Conservation (phyloP, 345 rosid genomes). For the Nephelium lappaceum region DNA sequence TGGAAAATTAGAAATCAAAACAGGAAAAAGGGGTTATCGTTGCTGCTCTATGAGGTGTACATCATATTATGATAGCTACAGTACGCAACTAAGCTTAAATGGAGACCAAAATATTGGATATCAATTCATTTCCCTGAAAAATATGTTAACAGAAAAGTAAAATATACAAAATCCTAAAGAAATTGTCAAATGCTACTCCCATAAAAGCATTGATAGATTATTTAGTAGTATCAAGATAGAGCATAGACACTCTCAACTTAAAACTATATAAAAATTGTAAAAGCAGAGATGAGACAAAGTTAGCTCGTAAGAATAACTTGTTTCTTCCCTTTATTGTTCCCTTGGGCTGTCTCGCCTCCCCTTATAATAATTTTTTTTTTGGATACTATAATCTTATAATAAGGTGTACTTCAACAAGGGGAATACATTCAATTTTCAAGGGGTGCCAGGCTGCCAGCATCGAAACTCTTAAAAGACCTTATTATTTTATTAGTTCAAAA, state of each 20-base stretch:
- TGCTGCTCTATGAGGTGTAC: neutral
- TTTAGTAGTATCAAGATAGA: neutral
- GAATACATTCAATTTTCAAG: too few relatives aligned
- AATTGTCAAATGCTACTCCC: neutral
- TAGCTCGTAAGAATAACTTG: constrained; percentile 24
- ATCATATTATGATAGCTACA: neutral
- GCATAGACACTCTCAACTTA: neutral
- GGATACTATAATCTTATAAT: too few relatives aligned
- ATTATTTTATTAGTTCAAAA: too few relatives aligned
- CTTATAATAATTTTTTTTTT: constrained; percentile 13
- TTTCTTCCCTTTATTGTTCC: constrained; percentile 45
- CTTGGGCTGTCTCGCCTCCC: constrained; percentile 39
- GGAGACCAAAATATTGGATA: neutral
- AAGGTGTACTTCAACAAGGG: too few relatives aligned
- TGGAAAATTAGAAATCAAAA: neutral
- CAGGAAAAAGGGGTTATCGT: neutral
- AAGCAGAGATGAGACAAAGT: neutral
- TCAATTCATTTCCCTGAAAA: neutral
- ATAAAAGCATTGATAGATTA: too few relatives aligned
- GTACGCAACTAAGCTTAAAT: neutral
- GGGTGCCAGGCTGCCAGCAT: too few relatives aligned
- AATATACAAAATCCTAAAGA: neutral
- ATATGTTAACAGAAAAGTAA: too few relatives aligned
- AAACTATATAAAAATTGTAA: neutral
- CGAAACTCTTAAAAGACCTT: too few relatives aligned